A percentile compares a stretch with the other conserved stretches of the same genome.
Evolutionary conservation across 768 basidiomycete genomes (phyloP).

Genomic region (Mycena galopus): DNA sequence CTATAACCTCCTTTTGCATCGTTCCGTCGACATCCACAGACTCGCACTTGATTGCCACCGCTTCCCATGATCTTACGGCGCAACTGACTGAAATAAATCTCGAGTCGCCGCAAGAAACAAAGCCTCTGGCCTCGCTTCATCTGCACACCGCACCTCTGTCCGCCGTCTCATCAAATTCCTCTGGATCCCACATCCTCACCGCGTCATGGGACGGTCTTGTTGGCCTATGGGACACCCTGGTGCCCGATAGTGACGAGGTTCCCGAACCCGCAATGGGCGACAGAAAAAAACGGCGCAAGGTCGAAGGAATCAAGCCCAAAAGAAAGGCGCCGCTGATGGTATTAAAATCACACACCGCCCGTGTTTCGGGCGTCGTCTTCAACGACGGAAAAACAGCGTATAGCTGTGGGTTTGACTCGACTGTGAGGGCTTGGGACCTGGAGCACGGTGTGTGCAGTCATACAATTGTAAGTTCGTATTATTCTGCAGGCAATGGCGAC

Average conservation of each 20-base stretch:
- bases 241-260: conserved; percentile 77
- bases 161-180: conserved; percentile 67
- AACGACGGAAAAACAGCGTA: conserved; percentile 60
- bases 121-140: conserved; percentile 77
- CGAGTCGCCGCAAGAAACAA: conserved; percentile 44
- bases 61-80: conserved; percentile 86
- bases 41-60: conserved; percentile 67
- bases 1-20: conserved; percentile 75
- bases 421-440: conserved; percentile 89
- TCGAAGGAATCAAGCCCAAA: conserved; percentile 58
- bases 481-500: conserved; percentile 1
- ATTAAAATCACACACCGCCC: conserved; percentile 85
- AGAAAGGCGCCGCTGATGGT: conserved; percentile 80
- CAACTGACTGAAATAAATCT: conserved; percentile 63
- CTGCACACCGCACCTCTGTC: conserved; percentile 89
- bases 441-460: conserved; percentile 78
- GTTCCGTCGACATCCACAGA: conserved; percentile 53
- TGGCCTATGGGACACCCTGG: conserved; percentile 80
- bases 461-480: conserved; percentile 69
- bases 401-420: conserved; percentile 92
- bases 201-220: conserved; percentile 91
- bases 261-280: conserved; percentile 52
- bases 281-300: conserved; percentile 74
- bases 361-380: conserved; percentile 84
- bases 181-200: conserved; percentile 79